Conservation (phyloP, 108 stramenopile species). For the Skeletonema grethae region DNA sequence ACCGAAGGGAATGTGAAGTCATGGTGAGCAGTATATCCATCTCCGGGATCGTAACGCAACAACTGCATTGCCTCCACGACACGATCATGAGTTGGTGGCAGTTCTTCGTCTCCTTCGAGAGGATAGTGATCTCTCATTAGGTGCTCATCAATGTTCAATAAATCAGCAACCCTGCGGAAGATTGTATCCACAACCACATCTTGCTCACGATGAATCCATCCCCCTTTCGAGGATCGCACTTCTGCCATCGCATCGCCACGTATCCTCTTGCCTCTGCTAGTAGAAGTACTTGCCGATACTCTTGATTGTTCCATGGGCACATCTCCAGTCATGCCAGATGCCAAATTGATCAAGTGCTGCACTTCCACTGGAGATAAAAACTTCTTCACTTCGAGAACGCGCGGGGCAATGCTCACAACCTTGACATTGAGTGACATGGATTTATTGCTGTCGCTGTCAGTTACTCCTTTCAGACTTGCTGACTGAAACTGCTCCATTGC, state of each 20-base stretch:
- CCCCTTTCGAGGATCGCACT: constrained; percentile 53
- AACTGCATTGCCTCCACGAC: constrained; percentile 90
- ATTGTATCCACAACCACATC: constrained; percentile 70
- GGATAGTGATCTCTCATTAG: constrained; percentile 58
- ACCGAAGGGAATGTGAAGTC: constrained; percentile 85
- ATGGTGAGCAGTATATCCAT: constrained; percentile 88
- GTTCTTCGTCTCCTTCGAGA: constrained; percentile 25
- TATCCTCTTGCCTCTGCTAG: neutral
- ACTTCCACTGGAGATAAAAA: constrained; percentile 76
- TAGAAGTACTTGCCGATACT: constrained; percentile 25
- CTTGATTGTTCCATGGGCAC: constrained; percentile 58
- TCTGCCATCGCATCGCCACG: constrained; percentile 18
- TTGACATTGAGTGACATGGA: constrained; percentile 46
- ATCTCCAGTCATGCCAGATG: constrained; percentile 48
- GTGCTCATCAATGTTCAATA: constrained; percentile 70
- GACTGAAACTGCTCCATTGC: constrained; percentile 27
- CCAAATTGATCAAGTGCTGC: constrained; percentile 60
- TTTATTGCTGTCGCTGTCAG: neutral
- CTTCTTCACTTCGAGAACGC: constrained; percentile 72
- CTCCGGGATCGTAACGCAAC: constrained; percentile 72
- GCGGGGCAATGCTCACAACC: constrained; percentile 64
- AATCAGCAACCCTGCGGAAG: constrained; percentile 79
- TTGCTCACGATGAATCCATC: constrained; percentile 76
- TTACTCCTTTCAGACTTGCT: constrained; percentile 7
- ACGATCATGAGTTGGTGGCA: constrained; percentile 64